Evolutionary conservation across 805 yeast genomes (phyloP).

Genomic region (Maudiozyma turicensis): DNA sequence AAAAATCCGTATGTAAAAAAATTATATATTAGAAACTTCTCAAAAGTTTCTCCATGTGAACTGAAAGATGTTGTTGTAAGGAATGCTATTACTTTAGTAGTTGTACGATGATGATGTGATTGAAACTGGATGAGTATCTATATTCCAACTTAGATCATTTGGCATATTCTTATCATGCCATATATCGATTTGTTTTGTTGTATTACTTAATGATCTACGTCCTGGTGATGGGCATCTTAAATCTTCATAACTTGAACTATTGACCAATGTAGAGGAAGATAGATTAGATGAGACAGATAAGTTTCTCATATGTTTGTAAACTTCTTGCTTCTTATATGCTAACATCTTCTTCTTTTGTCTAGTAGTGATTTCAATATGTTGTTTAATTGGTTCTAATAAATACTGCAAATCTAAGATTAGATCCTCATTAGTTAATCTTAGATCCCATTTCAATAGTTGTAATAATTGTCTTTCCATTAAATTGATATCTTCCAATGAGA

Average conservation of each 20-base stretch:
- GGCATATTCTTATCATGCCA: not conserved
- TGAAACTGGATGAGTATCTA: not conserved
- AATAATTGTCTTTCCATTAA: conserved; percentile 73
- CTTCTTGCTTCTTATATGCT: conserved; percentile 1
- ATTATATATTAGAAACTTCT: too few species aligned
- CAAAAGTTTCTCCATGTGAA: too few species aligned
- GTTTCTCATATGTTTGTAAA: not conserved
- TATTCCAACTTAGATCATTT: not conserved
- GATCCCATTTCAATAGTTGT: conserved; percentile 61
- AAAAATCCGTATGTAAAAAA: too few species aligned
- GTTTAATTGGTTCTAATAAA: conserved; percentile 67
- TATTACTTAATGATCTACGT: not conserved
- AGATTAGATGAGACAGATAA: conserved; percentile 6
- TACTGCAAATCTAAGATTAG: conserved; percentile 57
- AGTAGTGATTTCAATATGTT: conserved; percentile 28
- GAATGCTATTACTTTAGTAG: not conserved
- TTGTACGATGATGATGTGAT: not conserved
- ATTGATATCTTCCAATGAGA: conserved; percentile 58
- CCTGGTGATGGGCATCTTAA: conserved; percentile 5
- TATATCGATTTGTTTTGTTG: not conserved
- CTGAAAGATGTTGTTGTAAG: too few species aligned
- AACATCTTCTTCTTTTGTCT: conserved; percentile 15
- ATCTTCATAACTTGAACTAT: conserved; percentile 3
- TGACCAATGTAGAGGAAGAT: conserved; percentile 5
- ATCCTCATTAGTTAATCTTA: conserved; percentile 57